Evolutionary conservation across 2,329 filamentous ascomycete species (phyloP).

Genomic region (Chaetomiaceae sp.): DNA sequence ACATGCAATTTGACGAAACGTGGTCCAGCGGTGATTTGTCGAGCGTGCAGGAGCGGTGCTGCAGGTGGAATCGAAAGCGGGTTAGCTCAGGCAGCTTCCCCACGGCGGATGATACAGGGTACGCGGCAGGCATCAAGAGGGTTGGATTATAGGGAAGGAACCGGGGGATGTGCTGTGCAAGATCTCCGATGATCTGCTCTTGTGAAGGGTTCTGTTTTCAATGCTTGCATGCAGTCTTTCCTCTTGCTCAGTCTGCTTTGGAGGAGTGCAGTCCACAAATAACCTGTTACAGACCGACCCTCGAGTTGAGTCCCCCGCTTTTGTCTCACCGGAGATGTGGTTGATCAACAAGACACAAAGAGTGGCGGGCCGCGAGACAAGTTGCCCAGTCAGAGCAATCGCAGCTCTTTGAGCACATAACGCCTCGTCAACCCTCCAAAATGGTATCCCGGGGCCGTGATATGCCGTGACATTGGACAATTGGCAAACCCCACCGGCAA

Average conservation of each 20-base stretch:
- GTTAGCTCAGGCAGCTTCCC: slow-evolving; percentile 21
- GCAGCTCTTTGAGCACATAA: not conserved
- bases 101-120: slow-evolving; percentile 19
- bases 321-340: not conserved
- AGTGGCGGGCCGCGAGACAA: not conserved
- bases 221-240: too few species aligned
- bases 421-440: not conserved
- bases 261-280: not conserved
- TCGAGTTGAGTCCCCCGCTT: not conserved
- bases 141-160: slow-evolving; percentile 11
- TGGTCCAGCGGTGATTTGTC: slow-evolving; percentile 21
- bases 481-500: not conserved
- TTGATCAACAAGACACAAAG: not conserved
- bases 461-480: slow-evolving; percentile 14
- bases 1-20: slow-evolving; percentile 18
- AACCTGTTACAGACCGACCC: slow-evolving; percentile 1
- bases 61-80: slow-evolving; percentile 25
- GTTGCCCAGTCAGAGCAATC: not conserved
- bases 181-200: slow-evolving; percentile 21
- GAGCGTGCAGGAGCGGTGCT: slow-evolving; percentile 14
- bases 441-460: slow-evolving; percentile 9
- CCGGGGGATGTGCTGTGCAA: slow-evolving; percentile 11
- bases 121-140: slow-evolving; percentile 11
- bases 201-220: slow-evolving; percentile 4
- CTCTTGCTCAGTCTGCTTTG: slow-evolving; percentile 1